Evolutionary conservation across 805 yeast species (phyloP).

Genomic region (Saccharomycopsis microspora): DNA sequence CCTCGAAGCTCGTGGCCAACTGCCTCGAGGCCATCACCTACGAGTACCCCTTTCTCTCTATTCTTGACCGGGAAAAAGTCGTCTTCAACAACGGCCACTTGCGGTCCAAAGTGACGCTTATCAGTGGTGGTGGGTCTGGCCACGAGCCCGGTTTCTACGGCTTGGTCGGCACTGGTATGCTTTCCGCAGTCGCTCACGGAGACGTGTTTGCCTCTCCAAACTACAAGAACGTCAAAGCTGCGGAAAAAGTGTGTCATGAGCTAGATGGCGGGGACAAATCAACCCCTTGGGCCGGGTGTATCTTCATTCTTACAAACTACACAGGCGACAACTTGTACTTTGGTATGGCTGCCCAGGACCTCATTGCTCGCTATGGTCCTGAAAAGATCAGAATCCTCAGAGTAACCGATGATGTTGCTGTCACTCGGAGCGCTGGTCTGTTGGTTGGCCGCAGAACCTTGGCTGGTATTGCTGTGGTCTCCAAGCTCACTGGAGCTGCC

Average conservation of each 20-base stretch:
- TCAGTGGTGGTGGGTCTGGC: slow-evolving; percentile 33
- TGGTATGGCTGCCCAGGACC: slow-evolving; percentile 71
- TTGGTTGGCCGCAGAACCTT: slow-evolving; percentile 91
- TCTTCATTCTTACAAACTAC: slow-evolving; percentile 73
- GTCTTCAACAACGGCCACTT: slow-evolving; percentile 23
- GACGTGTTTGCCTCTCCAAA: slow-evolving; percentile 32
- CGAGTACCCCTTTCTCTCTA: slow-evolving; percentile 27
- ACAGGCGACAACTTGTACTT: slow-evolving; percentile 92
- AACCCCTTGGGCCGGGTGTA: slow-evolving; percentile 6
- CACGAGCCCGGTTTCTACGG: slow-evolving; percentile 34
- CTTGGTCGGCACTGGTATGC: slow-evolving; percentile 28
- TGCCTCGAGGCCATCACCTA: slow-evolving; percentile 29
- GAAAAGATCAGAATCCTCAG: slow-evolving; percentile 23
- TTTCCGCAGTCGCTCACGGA: slow-evolving; percentile 30
- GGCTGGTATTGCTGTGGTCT: slow-evolving; percentile 83
- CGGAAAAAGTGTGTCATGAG: slow-evolving; percentile 10
- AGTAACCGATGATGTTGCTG: slow-evolving; percentile 90
- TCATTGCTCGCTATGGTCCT: slow-evolving; percentile 8
- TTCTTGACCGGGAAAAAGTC: slow-evolving; percentile 29
- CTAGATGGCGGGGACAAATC: not conserved
- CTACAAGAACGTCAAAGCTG: slow-evolving; percentile 26
- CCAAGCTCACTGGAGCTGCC: slow-evolving; percentile 75
- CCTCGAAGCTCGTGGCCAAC: slow-evolving; percentile 25
- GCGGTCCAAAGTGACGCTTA: slow-evolving; percentile 22
- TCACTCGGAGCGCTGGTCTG: slow-evolving; percentile 76